Base-by-base conservation (phyloP, 192 early-diverging fungal species). In the Obelidium mucronatum region DNA sequence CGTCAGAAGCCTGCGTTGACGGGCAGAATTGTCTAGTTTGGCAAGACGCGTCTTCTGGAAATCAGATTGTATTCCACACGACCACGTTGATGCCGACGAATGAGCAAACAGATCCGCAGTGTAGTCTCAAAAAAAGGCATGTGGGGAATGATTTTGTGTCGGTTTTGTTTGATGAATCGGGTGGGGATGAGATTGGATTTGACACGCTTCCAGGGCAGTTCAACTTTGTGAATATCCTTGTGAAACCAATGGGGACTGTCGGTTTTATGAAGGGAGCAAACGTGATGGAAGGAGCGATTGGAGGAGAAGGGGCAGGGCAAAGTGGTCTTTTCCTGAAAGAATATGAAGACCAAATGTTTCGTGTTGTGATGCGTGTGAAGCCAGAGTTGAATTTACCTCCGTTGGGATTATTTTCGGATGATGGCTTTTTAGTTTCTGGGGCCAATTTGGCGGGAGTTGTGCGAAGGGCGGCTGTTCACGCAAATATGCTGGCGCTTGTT, bases 61-160 rank as follows among this genome's bases (percentile, higher is more conserved):
- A 91, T 0, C 93, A 97, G 77, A 90, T 96, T 30, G 89, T 96
- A 15, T 99, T 97, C 82, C 97, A 99, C 75, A 90, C 91, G 4
- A 91, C 95, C 17, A 98, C 96, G 22, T 87, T 99, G 75, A 98
- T 99, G 95, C 97, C 97, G 0, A 94, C 87, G 0, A 80, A 89
- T 55, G 78, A 88, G 1, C 82, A 85, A 44, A 89, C 89, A 55
- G 96, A 99, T 80, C 90, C 92, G 56, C 82, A 89, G 55, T 88
- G 94, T 76, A 92, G 88, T 73, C 78, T 79, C 19, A 99, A 99
- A 77, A 99, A 99, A 84, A 84, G 95, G 34, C 95, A 97, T 78
- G 96, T 99, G 74, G 97, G 96, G 51, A 99, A 99, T 78, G 96
- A 99, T 82, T 98, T 91, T 84, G 94, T 99, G 59, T 90, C 91